These are phyloP conservation scores for Hypoxylon sp. DNA, from an alignment of 2,329 filamentous ascomycete genomes.

Conservation along the genomic window DNA sequence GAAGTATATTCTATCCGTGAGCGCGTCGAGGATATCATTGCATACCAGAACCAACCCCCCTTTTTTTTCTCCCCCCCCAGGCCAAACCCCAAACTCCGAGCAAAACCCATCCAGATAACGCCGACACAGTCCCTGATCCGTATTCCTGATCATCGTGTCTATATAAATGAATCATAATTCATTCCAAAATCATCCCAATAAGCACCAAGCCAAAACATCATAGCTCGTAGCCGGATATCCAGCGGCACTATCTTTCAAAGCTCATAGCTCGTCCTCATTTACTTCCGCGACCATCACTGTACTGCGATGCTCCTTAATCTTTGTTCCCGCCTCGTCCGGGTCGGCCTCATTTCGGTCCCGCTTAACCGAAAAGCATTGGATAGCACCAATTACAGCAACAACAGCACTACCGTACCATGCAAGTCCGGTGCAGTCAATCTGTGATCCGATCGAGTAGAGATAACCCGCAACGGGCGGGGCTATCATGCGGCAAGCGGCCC, in stretches of 20 bases:
- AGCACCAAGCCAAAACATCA: not conserved
- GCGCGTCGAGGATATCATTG: slow-evolving; percentile 37
- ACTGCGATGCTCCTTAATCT: slow-evolving; percentile 13
- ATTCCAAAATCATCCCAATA: slow-evolving; percentile 17
- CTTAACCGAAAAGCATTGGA: slow-evolving; percentile 72
- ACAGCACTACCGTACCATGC: slow-evolving; percentile 75
- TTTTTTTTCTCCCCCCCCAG: slow-evolving; percentile 15
- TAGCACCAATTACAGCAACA: slow-evolving; percentile 69
- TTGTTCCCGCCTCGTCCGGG: slow-evolving; percentile 34
- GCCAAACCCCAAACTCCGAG: slow-evolving; percentile 26
- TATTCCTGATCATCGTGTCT: slow-evolving; percentile 12
- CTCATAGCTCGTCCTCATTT: slow-evolving; percentile 30
- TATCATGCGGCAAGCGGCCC: slow-evolving; percentile 76
- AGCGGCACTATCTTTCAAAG: not conserved
- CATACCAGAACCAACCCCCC: slow-evolving; percentile 29
- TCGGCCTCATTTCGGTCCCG: slow-evolving; percentile 48
- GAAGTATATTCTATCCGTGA: slow-evolving; percentile 25
- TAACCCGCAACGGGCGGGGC: slow-evolving; percentile 76
- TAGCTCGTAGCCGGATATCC: not conserved
- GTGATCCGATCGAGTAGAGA: slow-evolving; percentile 73
- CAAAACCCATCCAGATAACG: slow-evolving; percentile 24
- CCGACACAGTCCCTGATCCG: slow-evolving; percentile 13
- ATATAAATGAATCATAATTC: slow-evolving; percentile 28
- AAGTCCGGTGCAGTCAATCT: slow-evolving; percentile 71
- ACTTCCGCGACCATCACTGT: slow-evolving; percentile 36